Conservation (phyloP, 805 yeast genomes). For the Teunomyces cretensis region DNA sequence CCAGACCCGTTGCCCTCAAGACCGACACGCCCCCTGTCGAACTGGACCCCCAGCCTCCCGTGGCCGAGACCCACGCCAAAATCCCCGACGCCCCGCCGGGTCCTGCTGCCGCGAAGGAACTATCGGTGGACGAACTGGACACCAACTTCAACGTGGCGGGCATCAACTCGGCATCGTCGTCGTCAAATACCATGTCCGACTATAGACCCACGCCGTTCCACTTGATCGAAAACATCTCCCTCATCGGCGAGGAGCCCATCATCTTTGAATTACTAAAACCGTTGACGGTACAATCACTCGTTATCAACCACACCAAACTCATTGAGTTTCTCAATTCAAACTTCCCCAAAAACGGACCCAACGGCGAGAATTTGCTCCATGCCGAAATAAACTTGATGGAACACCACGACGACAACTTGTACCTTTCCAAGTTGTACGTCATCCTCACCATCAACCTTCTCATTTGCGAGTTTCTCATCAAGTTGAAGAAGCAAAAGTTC, state of each 20-base stretch:
- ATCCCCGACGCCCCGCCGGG: no score
- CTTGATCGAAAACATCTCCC: constrained; percentile 23
- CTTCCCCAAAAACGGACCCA: constrained; percentile 8
- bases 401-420: constrained; percentile 27
- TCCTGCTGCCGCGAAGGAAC: not conserved
- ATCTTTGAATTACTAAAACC: constrained; percentile 26
- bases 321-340: constrained; percentile 22
- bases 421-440: constrained; percentile 24
- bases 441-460: constrained; percentile 27
- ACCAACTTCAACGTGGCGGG: not conserved
- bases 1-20: no score
- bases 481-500: constrained; percentile 26
- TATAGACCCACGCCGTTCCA: constrained; percentile 18
- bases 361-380: constrained; percentile 4
- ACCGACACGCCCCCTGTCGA: no score
- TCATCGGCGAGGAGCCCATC: constrained; percentile 27
- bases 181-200: not conserved
- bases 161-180: not conserved
- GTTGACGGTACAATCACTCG: constrained; percentile 25
- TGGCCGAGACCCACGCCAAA: no score
- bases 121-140: not conserved
- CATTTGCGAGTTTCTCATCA: constrained; percentile 29
- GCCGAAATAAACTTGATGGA: constrained; percentile 17
- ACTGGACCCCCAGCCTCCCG: no score
- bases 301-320: constrained; percentile 20